A percentile compares a stretch with the other conserved stretches of the same genome.
Conservation (phyloP, 768 basidiomycete genomes). For the Xerocomellus chrysenteron region DNA sequence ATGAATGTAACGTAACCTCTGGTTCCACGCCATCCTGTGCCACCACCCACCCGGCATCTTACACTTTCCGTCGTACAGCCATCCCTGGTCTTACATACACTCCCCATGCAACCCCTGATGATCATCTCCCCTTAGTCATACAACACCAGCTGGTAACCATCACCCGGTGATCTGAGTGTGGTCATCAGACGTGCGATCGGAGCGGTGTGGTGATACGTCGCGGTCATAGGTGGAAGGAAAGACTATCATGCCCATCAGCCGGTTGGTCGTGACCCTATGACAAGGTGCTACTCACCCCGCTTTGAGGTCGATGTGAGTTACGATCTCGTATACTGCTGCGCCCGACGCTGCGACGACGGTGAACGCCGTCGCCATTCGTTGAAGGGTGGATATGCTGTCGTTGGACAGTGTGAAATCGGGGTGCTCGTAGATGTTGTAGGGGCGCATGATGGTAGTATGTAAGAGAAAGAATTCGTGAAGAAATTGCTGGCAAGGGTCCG, state of each 20-base stretch:
- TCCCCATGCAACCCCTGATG: background rate
- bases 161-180: background rate
- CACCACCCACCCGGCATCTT: background rate
- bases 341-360: slow-evolving; percentile 34
- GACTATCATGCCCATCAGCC: slow-evolving; percentile 7
- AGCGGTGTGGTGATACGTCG: background rate
- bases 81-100: background rate
- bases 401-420: slow-evolving; percentile 31
- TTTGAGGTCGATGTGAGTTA: slow-evolving; percentile 15
- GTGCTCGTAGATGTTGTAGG: slow-evolving; percentile 35
- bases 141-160: slow-evolving; percentile 10
- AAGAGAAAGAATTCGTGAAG: background rate
- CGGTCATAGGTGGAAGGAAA: slow-evolving; percentile 14
- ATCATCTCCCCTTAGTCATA: slow-evolving; percentile 7
- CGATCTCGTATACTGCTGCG: slow-evolving; percentile 32
- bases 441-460: slow-evolving; percentile 22
- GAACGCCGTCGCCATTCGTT: slow-evolving; percentile 25
- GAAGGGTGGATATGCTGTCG: slow-evolving; percentile 24
- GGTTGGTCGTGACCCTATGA: background rate
- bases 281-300: slow-evolving; percentile 15
- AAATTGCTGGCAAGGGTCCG: no score
- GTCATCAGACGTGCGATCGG: background rate
- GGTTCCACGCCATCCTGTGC: background rate
- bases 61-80: slow-evolving; percentile 13
- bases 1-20: slow-evolving; percentile 6